Base-by-base conservation (phyloP, 1,284 basidiomycete species). In the Sparassis latifolia region DNA sequence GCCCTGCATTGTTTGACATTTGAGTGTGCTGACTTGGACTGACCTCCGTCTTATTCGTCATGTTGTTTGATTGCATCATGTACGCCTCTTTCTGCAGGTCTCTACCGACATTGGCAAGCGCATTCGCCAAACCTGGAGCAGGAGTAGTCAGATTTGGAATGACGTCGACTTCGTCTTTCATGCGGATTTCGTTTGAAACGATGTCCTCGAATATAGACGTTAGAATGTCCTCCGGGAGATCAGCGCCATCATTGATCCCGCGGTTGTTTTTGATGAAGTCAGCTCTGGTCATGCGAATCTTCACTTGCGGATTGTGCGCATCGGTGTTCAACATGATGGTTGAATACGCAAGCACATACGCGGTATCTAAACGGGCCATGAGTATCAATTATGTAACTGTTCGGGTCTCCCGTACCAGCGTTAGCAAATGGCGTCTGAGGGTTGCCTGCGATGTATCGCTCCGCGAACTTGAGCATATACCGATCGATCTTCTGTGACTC, bases 391-490 rank as follows among this genome's bases (percentile, higher is more conserved):
- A 4, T 6, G 6, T 33, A 33, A 30, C 7, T 7, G 44, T 10
- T 31, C 9, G 42, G 2, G 20, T 20, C 20, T 20, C 20, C 20
- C 79, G 52, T 55, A 87, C 87, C 87, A 56, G 86, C 88, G 62
- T 88, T 89, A 51, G 90, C 89, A 62, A 97, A 97, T 4, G 80
- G 75, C 1, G 86, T 88, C 56, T 84, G 78, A 0, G 82, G 69
- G 66, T 97, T 97, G 51, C 86, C 85, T 37, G 86, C 90, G 57
- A 96, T 91, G 66, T 93, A 98, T 28, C 93, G 80, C 63, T 97
- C 94, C 3, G 95, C 94, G 63, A 97, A 98, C 68, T 98, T 98
- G 52, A 97, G 80, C 92, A 98, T 95, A 71, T 84, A 97, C n/a
- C 95, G 84, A 77, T 98, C 95, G 59, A 98, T 97, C 73, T 97